Percentiles rank a stretch among this genome's conserved stretches.
Evolutionary conservation across 148 eudicot species (phyloP).

Genomic region (Diospyros kaki): DNA sequence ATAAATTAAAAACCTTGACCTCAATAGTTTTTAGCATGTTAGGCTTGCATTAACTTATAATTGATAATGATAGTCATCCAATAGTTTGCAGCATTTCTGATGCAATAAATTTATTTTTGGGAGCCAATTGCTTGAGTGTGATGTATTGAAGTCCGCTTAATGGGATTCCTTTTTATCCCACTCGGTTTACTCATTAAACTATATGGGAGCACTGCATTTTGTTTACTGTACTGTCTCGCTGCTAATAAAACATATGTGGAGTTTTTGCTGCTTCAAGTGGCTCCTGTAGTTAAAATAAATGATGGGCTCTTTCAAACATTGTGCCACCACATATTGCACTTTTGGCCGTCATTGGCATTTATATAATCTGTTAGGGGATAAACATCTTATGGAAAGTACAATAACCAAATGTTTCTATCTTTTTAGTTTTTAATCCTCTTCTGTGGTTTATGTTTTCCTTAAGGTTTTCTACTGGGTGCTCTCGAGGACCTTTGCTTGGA

Average conservation of each 20-base stretch:
- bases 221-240: not conserved
- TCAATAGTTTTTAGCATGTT: too few species aligned
- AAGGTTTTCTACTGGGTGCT: constrained; percentile 97
- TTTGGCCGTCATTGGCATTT: not conserved
- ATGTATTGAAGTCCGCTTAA: not conserved
- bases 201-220: not conserved
- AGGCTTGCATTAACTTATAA: too few species aligned
- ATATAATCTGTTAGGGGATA: not conserved
- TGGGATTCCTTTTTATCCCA: too few species aligned
- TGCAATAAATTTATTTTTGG: not conserved
- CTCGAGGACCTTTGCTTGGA: constrained; percentile 97
- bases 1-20: too few species aligned
- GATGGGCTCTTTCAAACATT: not conserved
- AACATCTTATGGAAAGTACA: not conserved
- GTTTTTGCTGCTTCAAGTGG: not conserved
- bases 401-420: not conserved
- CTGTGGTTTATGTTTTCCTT: not conserved
- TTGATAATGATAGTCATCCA: not conserved
- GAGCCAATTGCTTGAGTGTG: not conserved
- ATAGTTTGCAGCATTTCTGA: not conserved
- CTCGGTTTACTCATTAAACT: not conserved
- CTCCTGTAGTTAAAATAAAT: not conserved
- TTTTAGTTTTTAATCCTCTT: not conserved
- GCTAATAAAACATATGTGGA: not conserved
- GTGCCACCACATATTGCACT: not conserved